Base-by-base conservation (phyloP, 2,329 filamentous ascomycete species). In the Penicillium sp. region DNA sequence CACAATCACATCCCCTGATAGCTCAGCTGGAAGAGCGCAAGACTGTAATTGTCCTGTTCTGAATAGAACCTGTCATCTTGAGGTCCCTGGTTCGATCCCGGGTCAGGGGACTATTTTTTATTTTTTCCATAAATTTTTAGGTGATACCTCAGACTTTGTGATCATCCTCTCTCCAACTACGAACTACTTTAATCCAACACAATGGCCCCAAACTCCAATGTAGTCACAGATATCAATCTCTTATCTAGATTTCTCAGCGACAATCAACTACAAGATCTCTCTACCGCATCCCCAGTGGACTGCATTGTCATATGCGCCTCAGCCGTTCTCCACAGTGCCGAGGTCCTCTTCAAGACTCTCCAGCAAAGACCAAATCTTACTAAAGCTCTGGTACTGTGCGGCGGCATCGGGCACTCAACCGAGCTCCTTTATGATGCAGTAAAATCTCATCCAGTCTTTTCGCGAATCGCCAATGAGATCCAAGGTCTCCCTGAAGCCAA, bases 351-450 rank as follows among this genome's bases (percentile, higher is more conserved):
- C 61, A 41, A 50, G 9, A 57, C 62, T 5, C 63, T 78, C 4
- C 55, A 72, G 57, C 30, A 50, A 10, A 62, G 59, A 5, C 70
- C 74, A 1, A 30, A 53, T 5, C 53, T 74, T 7, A 67, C 73
- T 3, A 70, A 67, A 50, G 70, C 64, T 2, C 55, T 79, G 3
- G 72, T 79, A 1, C 63, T 79, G 0, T 78, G 75, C 43, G 78
- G 77, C 17, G 77, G 78, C 9, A 74, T 77, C 22, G 77, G 77
- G 3, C 77, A 80, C 58, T 78, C 76, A 1, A 80, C 77, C 5
- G 55, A 67, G 12, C 69, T 73, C 16, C 67, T 80, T 5, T 78
- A 78, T 56, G 68, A 74, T 4, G 73, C 77, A 4, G 67, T 80
- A 1, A 65, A 63, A 7, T 55, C 57, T 2, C 69, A 76, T 56